A percentile compares a stretch with the other conserved stretches of the same genome.
Conservation (phyloP, 805 yeast species). For the Lipomyces spencermartinsiae region DNA sequence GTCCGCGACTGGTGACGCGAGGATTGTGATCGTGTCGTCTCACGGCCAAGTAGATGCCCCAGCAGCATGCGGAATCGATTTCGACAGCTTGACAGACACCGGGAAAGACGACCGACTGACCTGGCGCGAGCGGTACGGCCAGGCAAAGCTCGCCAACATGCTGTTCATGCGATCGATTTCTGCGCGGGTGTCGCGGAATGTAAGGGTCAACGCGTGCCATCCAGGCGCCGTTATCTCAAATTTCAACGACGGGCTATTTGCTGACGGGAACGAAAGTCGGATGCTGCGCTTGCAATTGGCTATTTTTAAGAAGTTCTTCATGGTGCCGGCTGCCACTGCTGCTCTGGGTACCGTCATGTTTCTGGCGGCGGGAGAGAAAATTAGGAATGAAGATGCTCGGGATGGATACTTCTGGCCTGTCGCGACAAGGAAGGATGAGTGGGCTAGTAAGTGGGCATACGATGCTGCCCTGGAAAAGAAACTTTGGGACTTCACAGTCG, state of each 20-base stretch:
- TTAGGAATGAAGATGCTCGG: background rate
- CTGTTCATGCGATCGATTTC: slow-evolving; percentile 4
- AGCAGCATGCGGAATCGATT: background rate
- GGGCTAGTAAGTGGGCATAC: background rate
- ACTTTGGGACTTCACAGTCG: background rate
- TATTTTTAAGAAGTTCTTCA: background rate
- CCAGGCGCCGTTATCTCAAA: background rate
- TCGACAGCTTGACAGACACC: background rate
- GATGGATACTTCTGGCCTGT: slow-evolving; percentile 1
- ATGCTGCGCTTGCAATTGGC: background rate
- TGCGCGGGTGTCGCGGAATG: background rate
- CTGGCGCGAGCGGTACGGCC: slow-evolving; percentile 8
- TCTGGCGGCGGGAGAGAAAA: background rate
- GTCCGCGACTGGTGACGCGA: background rate
- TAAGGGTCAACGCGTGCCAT: slow-evolving; percentile 4
- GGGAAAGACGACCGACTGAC: background rate
- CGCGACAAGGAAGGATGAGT: background rate
- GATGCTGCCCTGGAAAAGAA: background rate
- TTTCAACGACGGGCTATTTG: background rate
- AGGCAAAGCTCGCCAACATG: background rate
- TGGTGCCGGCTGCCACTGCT: background rate
- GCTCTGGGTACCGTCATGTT: background rate
- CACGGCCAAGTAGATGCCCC: slow-evolving; percentile 6
- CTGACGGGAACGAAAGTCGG: background rate
- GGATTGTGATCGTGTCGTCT: slow-evolving; percentile 4